Percentiles rank a stretch among this genome's conserved stretches.
Conservation (phyloP, 2,329 filamentous ascomycete genomes). For the Aspergillus aculeatinus region DNA sequence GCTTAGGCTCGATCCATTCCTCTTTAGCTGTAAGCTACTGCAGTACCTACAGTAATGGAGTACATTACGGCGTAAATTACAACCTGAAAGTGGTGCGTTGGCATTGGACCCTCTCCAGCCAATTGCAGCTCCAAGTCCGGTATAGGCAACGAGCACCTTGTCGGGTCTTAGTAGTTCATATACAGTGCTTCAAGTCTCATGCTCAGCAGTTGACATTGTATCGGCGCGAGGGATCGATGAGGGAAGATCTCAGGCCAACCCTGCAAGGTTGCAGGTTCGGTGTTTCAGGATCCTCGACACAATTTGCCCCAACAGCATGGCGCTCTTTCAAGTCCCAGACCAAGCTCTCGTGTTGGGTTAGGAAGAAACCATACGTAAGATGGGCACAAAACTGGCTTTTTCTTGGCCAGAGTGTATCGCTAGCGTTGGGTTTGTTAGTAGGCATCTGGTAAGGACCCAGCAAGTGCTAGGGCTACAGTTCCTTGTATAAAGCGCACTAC, state of each 20-base stretch:
- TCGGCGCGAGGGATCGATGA: neutral
- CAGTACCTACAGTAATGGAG: too few relatives aligned
- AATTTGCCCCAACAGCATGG: too few relatives aligned
- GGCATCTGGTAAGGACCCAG: neutral
- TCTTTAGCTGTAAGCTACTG: neutral
- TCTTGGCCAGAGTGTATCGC: neutral
- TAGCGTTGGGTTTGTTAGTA: neutral
- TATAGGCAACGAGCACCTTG: neutral
- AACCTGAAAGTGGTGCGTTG: neutral
- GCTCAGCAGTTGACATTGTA: neutral
- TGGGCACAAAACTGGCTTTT: neutral
- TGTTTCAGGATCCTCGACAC: neutral
- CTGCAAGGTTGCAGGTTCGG: neutral
- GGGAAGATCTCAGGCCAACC: neutral
- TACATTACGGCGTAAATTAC: neutral
- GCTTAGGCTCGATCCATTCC: neutral
- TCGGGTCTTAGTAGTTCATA: neutral
- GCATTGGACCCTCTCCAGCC: constrained; percentile 4
- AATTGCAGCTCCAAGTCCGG: neutral
- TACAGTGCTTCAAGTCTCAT: neutral
- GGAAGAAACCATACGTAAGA: neutral
- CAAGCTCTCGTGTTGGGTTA: too few relatives aligned
- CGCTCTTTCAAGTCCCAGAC: too few relatives aligned
- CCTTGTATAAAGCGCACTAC: too few relatives aligned
- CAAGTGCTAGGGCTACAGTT: neutral